Evolutionary conservation across 2,329 filamentous ascomycete genomes (phyloP).

Genomic region (Fusarium kyushuense): DNA sequence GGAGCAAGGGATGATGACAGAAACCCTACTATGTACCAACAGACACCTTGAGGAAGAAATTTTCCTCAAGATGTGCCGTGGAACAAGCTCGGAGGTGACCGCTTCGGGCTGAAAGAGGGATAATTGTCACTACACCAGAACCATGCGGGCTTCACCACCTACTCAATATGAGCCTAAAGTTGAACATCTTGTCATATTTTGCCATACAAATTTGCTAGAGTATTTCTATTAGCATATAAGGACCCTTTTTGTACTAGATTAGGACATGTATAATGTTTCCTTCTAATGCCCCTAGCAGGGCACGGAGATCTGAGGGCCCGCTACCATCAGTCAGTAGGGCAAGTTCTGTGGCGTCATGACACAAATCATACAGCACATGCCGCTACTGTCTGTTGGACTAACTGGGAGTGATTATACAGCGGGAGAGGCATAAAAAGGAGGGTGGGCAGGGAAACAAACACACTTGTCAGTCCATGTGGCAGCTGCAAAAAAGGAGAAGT

Average conservation of each 20-base stretch:
- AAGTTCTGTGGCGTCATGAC: constrained; percentile 40
- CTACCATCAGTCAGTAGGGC: constrained; percentile 12
- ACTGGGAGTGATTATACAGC: constrained; percentile 23
- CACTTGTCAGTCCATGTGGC: constrained; percentile 35
- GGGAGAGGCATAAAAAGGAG: constrained; percentile 23
- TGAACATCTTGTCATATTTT: background rate
- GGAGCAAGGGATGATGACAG: constrained; percentile 30
- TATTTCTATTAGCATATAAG: background rate
- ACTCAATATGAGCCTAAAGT: background rate
- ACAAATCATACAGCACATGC: constrained; percentile 27
- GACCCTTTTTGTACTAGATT: background rate
- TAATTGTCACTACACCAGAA: background rate
- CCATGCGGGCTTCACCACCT: background rate
- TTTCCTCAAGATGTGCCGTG: constrained; percentile 38
- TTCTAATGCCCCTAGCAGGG: background rate
- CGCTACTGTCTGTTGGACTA: constrained; percentile 22
- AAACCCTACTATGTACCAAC: constrained; percentile 36
- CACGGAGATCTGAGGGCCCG: constrained; percentile 13
- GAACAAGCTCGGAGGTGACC: constrained; percentile 32
- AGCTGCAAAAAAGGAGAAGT: constrained; percentile 20
- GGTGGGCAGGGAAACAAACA: constrained; percentile 10
- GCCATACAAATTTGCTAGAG: background rate
- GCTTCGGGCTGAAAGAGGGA: background rate
- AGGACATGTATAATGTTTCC: background rate
- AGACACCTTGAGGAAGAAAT: constrained; percentile 32